phyloP scores from a whole-genome alignment of 176 grass and related monocot species.

The Bothriochloa decipiens region DNA sequence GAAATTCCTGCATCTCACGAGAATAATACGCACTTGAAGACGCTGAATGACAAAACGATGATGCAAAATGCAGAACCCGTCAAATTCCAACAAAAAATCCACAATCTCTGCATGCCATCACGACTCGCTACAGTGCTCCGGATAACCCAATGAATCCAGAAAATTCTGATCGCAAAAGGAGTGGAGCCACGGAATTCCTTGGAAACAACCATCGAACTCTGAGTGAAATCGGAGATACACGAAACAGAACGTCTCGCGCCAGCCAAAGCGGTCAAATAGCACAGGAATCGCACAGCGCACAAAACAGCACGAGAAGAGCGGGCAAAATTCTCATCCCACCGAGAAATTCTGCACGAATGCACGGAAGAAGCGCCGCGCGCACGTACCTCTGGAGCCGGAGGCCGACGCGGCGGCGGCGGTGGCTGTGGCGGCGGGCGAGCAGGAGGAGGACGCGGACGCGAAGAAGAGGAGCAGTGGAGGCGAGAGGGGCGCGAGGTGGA shows the following conservation, averaged over 20 bases:
- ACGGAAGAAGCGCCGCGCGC: neutral
- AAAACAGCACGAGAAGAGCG: neutral
- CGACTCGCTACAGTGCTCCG: neutral
- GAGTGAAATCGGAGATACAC: too few relatives aligned
- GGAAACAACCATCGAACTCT: too few relatives aligned
- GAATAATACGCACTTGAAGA: neutral
- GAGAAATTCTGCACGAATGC: neutral
- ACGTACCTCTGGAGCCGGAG: slow-evolving; percentile 41
- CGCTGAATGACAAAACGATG: neutral
- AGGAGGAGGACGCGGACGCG: slow-evolving; percentile 36
- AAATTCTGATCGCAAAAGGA: neutral
- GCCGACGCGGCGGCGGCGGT: slow-evolving; percentile 16
- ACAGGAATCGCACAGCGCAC: neutral
- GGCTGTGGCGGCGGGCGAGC: slow-evolving; percentile 31
- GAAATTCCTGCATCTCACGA: neutral
- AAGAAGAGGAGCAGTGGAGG: slow-evolving; percentile 45
- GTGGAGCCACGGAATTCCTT: neutral
- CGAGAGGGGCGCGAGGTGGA: slow-evolving; percentile 46
- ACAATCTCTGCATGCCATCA: neutral
- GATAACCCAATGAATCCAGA: neutral
- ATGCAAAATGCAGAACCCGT: neutral
- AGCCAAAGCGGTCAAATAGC: neutral
- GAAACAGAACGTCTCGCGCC: neutral
- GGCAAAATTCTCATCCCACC: neutral
- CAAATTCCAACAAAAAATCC: slow-evolving; percentile 24